A percentile compares a stretch with the other conserved stretches of the same genome.
Conservation (phyloP, 164 flowering plant genomes). For the Liquidambar formosana region DNA sequence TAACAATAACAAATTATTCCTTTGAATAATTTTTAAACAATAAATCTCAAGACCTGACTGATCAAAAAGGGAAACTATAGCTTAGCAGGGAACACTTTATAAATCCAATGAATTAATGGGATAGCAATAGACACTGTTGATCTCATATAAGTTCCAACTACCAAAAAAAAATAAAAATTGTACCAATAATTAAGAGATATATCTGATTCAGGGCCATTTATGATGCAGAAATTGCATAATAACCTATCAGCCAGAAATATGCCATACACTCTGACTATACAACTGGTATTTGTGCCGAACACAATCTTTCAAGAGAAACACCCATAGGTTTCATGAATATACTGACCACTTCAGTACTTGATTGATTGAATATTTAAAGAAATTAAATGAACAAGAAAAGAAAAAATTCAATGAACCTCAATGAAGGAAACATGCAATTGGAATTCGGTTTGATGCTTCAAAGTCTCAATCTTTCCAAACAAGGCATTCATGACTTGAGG, state of each 20-base stretch:
- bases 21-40: background rate
- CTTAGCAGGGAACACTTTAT: background rate
- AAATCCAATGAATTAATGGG: background rate
- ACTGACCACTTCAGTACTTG: background rate
- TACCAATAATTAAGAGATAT: background rate
- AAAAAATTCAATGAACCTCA: slow-evolving; percentile 56
- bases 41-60: background rate
- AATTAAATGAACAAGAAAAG: background rate
- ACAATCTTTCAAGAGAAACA: background rate
- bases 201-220: background rate
- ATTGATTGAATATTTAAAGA: background rate
- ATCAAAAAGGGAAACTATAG: background rate
- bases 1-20: background rate
- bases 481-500: slow-evolving; percentile 89
- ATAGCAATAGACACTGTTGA: background rate
- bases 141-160: background rate
- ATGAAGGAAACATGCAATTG: slow-evolving; percentile 95
- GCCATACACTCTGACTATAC: background rate
- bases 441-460: slow-evolving; percentile 82
- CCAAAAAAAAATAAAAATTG: background rate
- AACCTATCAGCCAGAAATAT: background rate
- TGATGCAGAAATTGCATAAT: background rate
- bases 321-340: background rate
- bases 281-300: background rate
- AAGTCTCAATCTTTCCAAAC: slow-evolving; percentile 74